phyloP scores from a whole-genome alignment of 2,329 filamentous ascomycete species.

The Pestalotiopsis sp. region DNA sequence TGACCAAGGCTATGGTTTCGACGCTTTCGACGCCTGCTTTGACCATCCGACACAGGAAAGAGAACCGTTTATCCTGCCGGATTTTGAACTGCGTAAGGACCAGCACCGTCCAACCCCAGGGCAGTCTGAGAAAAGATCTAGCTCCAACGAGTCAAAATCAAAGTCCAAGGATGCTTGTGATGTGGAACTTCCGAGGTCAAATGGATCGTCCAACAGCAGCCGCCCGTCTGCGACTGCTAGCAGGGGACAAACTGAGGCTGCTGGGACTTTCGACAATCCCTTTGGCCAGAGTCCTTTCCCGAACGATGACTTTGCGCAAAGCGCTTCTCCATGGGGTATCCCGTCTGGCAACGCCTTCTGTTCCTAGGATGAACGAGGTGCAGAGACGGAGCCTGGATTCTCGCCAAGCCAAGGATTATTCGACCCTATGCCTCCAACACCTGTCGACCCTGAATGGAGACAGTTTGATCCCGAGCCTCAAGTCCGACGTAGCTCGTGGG shows the following conservation, averaged over 20 bases:
- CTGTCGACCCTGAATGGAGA: neutral
- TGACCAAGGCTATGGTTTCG: neutral
- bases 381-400: neutral
- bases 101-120: neutral
- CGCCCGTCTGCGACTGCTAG: neutral
- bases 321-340: neutral
- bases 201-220: neutral
- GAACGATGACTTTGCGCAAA: neutral
- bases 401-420: neutral
- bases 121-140: neutral
- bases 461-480: conserved; percentile 1
- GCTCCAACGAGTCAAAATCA: neutral
- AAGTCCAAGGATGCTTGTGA: neutral
- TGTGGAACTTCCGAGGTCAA: neutral
- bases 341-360: conserved; percentile 5
- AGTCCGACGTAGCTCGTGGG: conserved; percentile 17
- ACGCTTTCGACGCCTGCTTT: neutral
- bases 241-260: neutral
- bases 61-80: neutral
- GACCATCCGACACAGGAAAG: neutral
- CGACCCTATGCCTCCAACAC: conserved; percentile 5
- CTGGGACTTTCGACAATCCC: neutral
- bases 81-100: neutral
- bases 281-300: neutral
- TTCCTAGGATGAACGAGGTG: conserved; percentile 10